Evolutionary conservation across 768 basidiomycete species (phyloP).

Genomic region (Melanogaster broomeanus): DNA sequence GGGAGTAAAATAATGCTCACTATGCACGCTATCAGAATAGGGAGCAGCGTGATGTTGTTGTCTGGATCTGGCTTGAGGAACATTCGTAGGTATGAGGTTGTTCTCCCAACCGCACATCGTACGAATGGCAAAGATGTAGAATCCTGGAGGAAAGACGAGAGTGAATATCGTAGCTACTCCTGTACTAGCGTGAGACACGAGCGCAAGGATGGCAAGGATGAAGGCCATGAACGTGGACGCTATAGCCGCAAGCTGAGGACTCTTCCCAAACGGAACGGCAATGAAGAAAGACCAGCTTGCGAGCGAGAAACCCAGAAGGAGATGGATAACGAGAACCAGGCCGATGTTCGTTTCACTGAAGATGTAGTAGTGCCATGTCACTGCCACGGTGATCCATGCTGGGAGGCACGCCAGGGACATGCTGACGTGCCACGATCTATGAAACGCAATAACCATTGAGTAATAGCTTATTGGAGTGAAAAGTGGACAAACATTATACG

Average conservation of each 20-base stretch:
- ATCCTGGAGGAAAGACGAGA: conserved; percentile 73
- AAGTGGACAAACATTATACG: conserved; percentile 50
- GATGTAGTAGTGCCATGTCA: conserved; percentile 68
- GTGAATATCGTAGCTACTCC: conserved; percentile 61
- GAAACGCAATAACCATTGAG: background rate
- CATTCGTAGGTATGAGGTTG: conserved; percentile 52
- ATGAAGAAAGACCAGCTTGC: conserved; percentile 75
- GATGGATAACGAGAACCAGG: conserved; percentile 61
- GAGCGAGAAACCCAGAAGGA: conserved; percentile 66
- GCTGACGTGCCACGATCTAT: conserved; percentile 64
- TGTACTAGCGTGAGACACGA: conserved; percentile 45
- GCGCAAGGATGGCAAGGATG: conserved; percentile 64
- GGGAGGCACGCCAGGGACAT: conserved; percentile 71
- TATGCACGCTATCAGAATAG: conserved; percentile 61
- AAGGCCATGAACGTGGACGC: conserved; percentile 65
- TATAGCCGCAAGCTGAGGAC: conserved; percentile 71
- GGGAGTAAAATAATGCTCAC: conserved; percentile 41
- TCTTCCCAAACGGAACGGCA: conserved; percentile 69
- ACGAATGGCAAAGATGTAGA: conserved; percentile 71
- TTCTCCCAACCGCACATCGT: conserved; percentile 71
- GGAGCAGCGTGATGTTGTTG: conserved; percentile 50
- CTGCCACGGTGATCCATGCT: conserved; percentile 68
- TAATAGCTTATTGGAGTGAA: background rate
- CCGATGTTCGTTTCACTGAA: conserved; percentile 61
- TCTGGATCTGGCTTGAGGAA: conserved; percentile 64